Base-by-base conservation (phyloP, 73 alveolate genomes). In the Strombidium stylifer region DNA sequence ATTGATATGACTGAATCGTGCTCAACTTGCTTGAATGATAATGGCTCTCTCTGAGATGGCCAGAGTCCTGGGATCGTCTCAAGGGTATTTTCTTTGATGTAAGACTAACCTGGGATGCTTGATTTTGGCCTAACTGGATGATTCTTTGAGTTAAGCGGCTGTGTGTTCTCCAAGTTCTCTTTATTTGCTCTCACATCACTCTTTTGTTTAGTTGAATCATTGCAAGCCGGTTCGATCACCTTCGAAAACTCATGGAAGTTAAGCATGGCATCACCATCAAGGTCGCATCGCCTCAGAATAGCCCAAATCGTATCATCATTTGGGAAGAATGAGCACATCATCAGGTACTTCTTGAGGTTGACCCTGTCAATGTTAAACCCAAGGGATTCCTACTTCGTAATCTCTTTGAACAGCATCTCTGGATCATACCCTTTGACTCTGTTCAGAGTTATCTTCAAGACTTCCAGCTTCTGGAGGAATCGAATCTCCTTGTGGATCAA, bases 291-390 rank as follows among this genome's bases (percentile, higher is more conserved):
- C 3, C 76, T 18, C 2, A 62, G 12, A 7, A 62, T 62, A 10
- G 76, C 61, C 0, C 30, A 23, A 10, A 62, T 27, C 40, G 40
- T 62, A 31, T 42, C 61, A 8, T 62, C 52, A 18, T 61, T 62
- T 7, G 64, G 37, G 26, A 39, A 41, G 20, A 42, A 62, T 6
- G 52, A 61, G 1, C 28, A 26, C 25, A 12, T 26, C 24, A 30
- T 18, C 25, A 62, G 45, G 48, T 42, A 62, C 40, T 35, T 25
- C 50, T 45, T 41, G 1, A 62, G 12, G 16, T 20, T 27, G 12
- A 3, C 20, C 21, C 28, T 52, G 21, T 62, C 52, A 1, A 62
- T 21, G 52, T 12, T 42, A 12, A 18, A 23, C 16, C 24, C 18
- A 10, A 39, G 12, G 18, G 20, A 14, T 3, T 27, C 31, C 40